Evolutionary conservation across 352 stramenopile genomes (phyloP), one percentile per base, ranked within the genome.

Genomic region (Globisporangium cylindrosporum): DNA sequence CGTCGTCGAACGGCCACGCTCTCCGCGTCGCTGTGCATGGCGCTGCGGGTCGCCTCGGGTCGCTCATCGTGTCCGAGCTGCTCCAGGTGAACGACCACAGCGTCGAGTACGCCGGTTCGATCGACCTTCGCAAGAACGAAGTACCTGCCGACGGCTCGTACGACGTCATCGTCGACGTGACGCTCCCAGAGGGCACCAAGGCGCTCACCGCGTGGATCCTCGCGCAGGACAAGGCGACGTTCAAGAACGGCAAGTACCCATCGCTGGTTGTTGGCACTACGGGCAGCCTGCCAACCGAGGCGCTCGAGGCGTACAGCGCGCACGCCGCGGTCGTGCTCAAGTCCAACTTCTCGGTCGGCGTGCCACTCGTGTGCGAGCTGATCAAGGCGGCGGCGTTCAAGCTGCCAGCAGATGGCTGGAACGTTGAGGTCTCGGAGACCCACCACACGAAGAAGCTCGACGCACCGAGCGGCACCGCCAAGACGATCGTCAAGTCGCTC

Each of bases 361-460:
- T 95, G 69, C 84, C 85, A 7, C 84, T 95, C 48, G 76, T 95
- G 62, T 79, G 77, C 8, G 83, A 93, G 62, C 72, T 95, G 51
- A 82, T 90, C 36, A 86, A 90, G 72, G 67, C 76, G 10, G 86
- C 81, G 61, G 87, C 87, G 14, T 92, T 92, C 72, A 89, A 90
- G 71, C 76, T 95, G 62, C 82, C 87, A 2, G 66, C 73, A 15
- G 76, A 88, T 32, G 81, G 81, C 59, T 95, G 85, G 83, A 93
- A 95, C 73, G 83, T 93, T 29, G 82, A 92, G 56, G 79, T 95
- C 63, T 81, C 69, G 38, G 88, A 95, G 73, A 92, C 85, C 34
- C 88, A 95, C 79, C 88, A 95, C 81, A 95, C 82, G 41, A 89
- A 92, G 68, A 95, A 95, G 84, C 74, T 93, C 51, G 88, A 95